A percentile compares a stretch with the other conserved stretches of the same genome.
Evolutionary conservation across 1,284 basidiomycete species (phyloP).

Genomic region (Trichosporon sp.): DNA sequence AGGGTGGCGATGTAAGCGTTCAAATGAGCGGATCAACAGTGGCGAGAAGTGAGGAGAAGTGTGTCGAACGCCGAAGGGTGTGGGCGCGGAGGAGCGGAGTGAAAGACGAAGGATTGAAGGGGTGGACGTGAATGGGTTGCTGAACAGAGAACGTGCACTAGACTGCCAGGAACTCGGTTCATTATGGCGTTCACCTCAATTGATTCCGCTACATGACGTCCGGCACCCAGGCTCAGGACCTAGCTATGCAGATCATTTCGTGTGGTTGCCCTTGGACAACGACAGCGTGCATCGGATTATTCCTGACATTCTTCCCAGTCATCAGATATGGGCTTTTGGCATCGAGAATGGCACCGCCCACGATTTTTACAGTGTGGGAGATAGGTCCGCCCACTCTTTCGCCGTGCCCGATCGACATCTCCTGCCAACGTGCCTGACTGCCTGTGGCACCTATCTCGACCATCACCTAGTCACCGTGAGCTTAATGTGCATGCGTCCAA

Average conservation of each 20-base stretch:
- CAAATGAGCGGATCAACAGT: not conserved
- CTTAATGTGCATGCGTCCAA: not conserved
- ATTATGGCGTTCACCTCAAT: not conserved
- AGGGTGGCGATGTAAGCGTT: not conserved
- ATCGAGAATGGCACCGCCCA: not conserved
- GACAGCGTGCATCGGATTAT: not conserved
- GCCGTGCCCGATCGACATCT: not conserved
- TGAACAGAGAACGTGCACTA: constrained; percentile 1
- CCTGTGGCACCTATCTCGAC: not conserved
- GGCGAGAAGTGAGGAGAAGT: not conserved
- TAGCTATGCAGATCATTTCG: not conserved
- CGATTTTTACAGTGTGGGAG: not conserved
- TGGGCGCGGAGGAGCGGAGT: not conserved
- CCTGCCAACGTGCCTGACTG: not conserved
- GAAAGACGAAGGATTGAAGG: not conserved
- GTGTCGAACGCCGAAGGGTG: not conserved
- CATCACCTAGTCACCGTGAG: not conserved
- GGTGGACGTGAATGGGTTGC: not conserved
- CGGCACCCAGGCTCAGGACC: not conserved
- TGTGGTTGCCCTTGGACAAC: not conserved
- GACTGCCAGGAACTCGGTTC: not conserved
- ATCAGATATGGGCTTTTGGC: not conserved
- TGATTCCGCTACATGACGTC: not conserved
- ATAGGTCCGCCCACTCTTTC: not conserved
- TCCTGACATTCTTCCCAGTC: not conserved